These are phyloP conservation scores for Aphanomyces astaci DNA, from an alignment of 352 stramenopile species.

Conservation along the genomic window DNA sequence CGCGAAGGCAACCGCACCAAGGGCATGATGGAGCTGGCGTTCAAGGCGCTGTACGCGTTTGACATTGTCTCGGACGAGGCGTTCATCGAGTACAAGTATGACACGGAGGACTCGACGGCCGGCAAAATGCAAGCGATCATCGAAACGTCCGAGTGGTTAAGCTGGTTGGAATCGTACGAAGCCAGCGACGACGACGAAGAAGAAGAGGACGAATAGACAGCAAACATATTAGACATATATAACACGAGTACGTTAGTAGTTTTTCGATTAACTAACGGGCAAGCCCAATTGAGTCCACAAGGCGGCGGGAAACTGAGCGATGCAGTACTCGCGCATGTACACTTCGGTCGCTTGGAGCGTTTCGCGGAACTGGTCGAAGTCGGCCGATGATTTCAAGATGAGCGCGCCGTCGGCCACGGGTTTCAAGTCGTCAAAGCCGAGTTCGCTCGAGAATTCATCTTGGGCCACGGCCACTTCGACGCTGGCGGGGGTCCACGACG, in stretches of 20 bases:
- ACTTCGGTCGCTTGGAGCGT: background rate
- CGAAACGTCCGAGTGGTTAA: constrained; percentile 71
- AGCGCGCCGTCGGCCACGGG: background rate
- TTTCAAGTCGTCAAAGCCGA: constrained; percentile 4
- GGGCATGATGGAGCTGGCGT: constrained; percentile 72
- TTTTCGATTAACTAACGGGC: too few relatives aligned
- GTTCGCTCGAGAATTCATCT: background rate
- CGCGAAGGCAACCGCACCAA: constrained; percentile 32
- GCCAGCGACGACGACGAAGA: constrained; percentile 56
- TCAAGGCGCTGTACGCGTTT: constrained; percentile 78
- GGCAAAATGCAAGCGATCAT: constrained; percentile 80
- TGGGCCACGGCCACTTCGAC: background rate
- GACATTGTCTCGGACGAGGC: constrained; percentile 71
- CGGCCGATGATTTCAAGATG: background rate
- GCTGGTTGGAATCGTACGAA: constrained; percentile 73
- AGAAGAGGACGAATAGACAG: constrained; percentile 47
- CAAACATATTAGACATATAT: too few relatives aligned
- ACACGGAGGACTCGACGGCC: constrained; percentile 58
- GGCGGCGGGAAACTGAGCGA: background rate
- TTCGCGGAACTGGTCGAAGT: background rate
- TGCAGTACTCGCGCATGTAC: constrained; percentile 1
- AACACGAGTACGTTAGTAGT: background rate
- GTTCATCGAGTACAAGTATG: constrained; percentile 85
- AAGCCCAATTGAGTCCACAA: constrained; percentile 1
- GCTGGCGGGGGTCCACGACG: background rate